phyloP scores from a whole-genome alignment of 2,329 filamentous ascomycete species.

The Penicillium sp. region DNA sequence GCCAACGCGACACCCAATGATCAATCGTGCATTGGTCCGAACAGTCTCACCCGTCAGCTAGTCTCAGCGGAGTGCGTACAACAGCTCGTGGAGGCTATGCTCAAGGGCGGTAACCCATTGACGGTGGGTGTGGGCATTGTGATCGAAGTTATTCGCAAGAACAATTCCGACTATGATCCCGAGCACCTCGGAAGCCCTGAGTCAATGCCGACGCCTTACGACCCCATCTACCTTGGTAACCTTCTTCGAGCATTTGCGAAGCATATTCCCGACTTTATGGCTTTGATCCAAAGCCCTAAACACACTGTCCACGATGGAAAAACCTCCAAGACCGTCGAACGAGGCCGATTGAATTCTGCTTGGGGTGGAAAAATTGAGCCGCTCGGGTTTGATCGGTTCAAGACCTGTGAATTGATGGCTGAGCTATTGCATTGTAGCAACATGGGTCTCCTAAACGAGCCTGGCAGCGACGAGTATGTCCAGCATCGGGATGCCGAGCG shows the following conservation, averaged over 20 bases:
- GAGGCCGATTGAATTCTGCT: constrained; percentile 76
- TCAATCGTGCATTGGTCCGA: constrained; percentile 97
- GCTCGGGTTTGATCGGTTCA: constrained; percentile 95
- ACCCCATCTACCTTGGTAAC: constrained; percentile 94
- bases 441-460: constrained; percentile 93
- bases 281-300: constrained; percentile 74
- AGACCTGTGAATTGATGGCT: constrained; percentile 98
- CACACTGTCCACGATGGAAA: constrained; percentile 59
- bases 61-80: constrained; percentile 84
- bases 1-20: constrained; percentile 98
- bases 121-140: constrained; percentile 96
- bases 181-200: constrained; percentile 82
- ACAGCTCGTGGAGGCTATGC: constrained; percentile 86
- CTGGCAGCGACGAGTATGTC: constrained; percentile 85
- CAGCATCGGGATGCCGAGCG: constrained; percentile 76
- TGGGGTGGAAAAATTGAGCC: constrained; percentile 92
- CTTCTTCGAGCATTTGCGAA: constrained; percentile 85
- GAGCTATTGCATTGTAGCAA: constrained; percentile 97
- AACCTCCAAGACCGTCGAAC: constrained; percentile 63
- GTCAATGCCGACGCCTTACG: constrained; percentile 75
- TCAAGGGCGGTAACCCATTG: constrained; percentile 86
- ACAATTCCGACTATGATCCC: constrained; percentile 97
- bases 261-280: constrained; percentile 93
- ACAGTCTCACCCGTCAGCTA: constrained; percentile 91
- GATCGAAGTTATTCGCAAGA: constrained; percentile 98